Evolutionary conservation across 345 rosid genomes (phyloP), one percentile per base, ranked within the genome.

Genomic region (Dimocarpus longan): DNA sequence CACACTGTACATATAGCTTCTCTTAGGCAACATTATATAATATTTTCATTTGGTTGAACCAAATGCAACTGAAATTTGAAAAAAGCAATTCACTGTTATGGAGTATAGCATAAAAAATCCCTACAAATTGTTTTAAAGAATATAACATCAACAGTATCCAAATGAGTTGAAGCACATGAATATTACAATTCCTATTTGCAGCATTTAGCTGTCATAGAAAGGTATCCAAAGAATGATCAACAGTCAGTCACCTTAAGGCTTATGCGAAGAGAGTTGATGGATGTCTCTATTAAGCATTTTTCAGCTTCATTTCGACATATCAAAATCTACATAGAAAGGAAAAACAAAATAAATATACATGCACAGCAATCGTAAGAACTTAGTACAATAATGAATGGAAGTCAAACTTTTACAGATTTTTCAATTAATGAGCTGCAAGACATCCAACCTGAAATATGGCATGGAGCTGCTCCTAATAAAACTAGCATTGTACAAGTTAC

Each of bases 281-380:
- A 94, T 80, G 98, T 93, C 82, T 96, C 99, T 80, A 93, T 96
- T 67, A 96, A 89, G 87, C 99, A 96, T 81, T 91, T 93, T 84
- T 96, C 99, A 77, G 94, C 97, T 85, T 96, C 98, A 80, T 96
- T 96, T 82, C 95, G 88, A 81, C 97, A 94, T 79, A 96, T 94
- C 87, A 96, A 89, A 76, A 96, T 88, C 99, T 96, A 87, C 67
- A 73, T 73, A 50, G 78, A 76, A 28, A 44, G 9, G 1, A 46
- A 12, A 71, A 19, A 70, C 28, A 42, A 46, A 9, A 68, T 59
- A 40, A 52, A 15, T 21, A 52, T 54, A 39, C 12, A 5, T 7
- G 52, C 42, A 48, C 6, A 76, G 19, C 57, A 40, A 76, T 13
- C 60, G 71, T 57, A 66, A 22, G 32, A 28, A 16, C 24, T n/a